Evolutionary conservation across 1,284 basidiomycete genomes (phyloP), one percentile per base, ranked within the genome.

Genomic region (Papiliotrema terrestris): DNA sequence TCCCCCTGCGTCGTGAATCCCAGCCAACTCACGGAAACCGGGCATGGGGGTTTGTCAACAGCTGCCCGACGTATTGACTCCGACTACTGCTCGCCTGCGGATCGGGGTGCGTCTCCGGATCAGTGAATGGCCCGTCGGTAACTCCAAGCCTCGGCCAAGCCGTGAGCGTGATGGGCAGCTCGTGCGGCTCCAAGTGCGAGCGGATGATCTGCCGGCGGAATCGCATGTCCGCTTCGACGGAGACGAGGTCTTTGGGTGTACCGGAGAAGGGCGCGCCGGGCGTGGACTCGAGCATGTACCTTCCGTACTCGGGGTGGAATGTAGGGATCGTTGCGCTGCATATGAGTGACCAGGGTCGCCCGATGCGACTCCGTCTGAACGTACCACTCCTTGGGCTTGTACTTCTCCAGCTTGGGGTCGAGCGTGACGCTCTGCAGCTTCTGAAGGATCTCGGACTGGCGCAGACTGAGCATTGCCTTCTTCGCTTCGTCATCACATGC

Each of bases 241-340:
- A 84, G 46, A 96, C 80, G 15, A 98, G 82, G 74, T 96, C 91
- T 48, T 82, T 81, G 37, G 95, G 84, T 23, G 83, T 87, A 17
- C 90, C 91, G 6, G 90, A 88, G 78, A 97, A 98, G 1, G 96
- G 96, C 42, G 84, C 83, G 2, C 96, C 96, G 0, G 96, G 96
- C 0, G 95, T 99, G 8, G 91, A 93, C 77, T 99, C 96, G 54
- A 98, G 82, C 96, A 99, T 99, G 80, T 91, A 98, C 41, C 94
- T 84, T 48, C 95, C 96, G 78, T 95, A 98, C 76, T 99, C 96
- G 15, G 95, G 95, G 73, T 98, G 96, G 73, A 96, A 98, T n/a
- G 87, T 90, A 2, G 94, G 93, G 25, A 92, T 83, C 20, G 84
- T 81, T 36, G 84, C 79, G 46, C 89, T 93, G 66, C 11, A 11